phyloP scores from a whole-genome alignment of 495 filamentous ascomycete genomes.

The Penicillium flavigenum region DNA sequence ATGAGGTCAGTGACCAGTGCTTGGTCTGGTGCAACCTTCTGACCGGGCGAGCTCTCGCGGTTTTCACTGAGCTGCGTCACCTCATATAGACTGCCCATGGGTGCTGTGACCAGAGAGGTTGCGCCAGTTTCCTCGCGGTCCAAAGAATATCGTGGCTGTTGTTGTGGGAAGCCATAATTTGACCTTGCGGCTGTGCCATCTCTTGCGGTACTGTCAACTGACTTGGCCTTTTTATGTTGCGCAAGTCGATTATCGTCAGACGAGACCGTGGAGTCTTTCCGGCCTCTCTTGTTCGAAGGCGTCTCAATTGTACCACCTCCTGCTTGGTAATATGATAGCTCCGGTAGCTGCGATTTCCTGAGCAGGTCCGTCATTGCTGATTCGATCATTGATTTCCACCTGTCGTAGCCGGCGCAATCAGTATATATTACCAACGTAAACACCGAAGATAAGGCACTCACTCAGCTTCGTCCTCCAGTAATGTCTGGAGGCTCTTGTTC shows the following conservation, averaged over 20 bases:
- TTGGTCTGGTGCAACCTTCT: constrained; percentile 38
- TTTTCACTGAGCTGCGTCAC: constrained; percentile 56
- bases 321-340: constrained; percentile 48
- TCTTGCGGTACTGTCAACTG: constrained; percentile 15
- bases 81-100: constrained; percentile 60
- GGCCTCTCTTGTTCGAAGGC: constrained; percentile 36
- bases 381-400: constrained; percentile 50
- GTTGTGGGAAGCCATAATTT: constrained; percentile 26
- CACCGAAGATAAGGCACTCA: constrained; percentile 24
- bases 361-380: constrained; percentile 48
- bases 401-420: constrained; percentile 16
- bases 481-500: constrained; percentile 56
- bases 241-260: constrained; percentile 32
- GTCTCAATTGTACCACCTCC: constrained; percentile 37
- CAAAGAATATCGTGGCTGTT: constrained; percentile 41
- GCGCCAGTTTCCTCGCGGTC: constrained; percentile 45
- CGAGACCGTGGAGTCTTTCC: constrained; percentile 43
- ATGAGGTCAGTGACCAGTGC: constrained; percentile 54
- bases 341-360: constrained; percentile 45
- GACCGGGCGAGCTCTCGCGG: constrained; percentile 38
- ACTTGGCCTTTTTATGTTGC: constrained; percentile 20
- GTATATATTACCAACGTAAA: neutral
- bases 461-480: constrained; percentile 53
- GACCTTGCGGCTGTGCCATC: constrained; percentile 20
- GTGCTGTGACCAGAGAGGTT: constrained; percentile 51